Evolutionary conservation across 1,139 yeast species (phyloP).

Genomic region (Entelexis paramagnoliae): DNA sequence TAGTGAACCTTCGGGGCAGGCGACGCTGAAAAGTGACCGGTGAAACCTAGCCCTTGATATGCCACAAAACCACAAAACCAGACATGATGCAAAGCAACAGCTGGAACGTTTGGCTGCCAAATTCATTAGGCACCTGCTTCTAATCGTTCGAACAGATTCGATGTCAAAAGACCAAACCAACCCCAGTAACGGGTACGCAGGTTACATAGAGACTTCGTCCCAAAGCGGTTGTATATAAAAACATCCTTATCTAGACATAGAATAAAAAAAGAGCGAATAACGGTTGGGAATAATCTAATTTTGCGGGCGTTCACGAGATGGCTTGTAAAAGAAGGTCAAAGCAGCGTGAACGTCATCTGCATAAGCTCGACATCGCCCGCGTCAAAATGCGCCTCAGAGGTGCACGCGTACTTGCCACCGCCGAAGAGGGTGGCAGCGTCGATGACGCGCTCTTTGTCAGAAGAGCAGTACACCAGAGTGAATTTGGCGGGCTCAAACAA

Average conservation of each 20-base stretch:
- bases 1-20: not conserved
- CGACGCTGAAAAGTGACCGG: not conserved
- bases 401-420: slow-evolving; percentile 12
- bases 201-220: too few species aligned
- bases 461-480: slow-evolving; percentile 44
- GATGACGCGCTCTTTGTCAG: slow-evolving; percentile 2
- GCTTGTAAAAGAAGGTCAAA: slow-evolving; percentile 1
- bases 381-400: slow-evolving; percentile 17
- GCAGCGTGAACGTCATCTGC: slow-evolving; percentile 9
- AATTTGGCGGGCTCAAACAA: slow-evolving; percentile 71
- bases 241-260: too few species aligned
- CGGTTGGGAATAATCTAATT: too few species aligned
- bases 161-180: too few species aligned
- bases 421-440: slow-evolving; percentile 2
- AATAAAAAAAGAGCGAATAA: too few species aligned
- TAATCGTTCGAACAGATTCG: not conserved
- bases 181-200: too few species aligned
- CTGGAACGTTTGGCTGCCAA: not conserved
- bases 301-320: too few species aligned
- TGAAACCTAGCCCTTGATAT: not conserved
- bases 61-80: slow-evolving; percentile 2
- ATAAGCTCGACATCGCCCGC: slow-evolving; percentile 12
- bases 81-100: not conserved
- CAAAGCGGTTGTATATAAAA: too few species aligned
- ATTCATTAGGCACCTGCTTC: not conserved